A percentile compares a stretch with the other conserved stretches of the same genome.
These are phyloP conservation scores for Fusarium nelsonii DNA, from an alignment of 2,329 filamentous ascomycete genomes.

Conservation along the genomic window DNA sequence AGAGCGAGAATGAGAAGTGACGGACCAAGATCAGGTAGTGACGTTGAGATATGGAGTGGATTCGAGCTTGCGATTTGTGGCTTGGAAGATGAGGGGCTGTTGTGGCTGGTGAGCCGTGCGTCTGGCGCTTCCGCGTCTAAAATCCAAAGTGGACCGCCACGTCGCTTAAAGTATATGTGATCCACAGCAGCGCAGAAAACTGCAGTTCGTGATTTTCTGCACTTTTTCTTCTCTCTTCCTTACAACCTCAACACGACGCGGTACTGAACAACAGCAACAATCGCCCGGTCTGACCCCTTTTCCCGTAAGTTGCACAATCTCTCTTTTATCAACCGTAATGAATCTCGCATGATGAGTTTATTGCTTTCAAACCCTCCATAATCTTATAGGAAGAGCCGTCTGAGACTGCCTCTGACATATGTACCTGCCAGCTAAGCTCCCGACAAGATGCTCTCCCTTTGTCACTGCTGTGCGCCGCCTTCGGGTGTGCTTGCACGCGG, in stretches of 20 bases:
- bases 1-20: conserved; percentile 34
- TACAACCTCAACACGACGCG: conserved; percentile 16
- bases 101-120: conserved; percentile 10
- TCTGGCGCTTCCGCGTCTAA: conserved; percentile 35
- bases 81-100: conserved; percentile 7
- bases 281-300: background rate
- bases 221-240: conserved; percentile 40
- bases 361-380: conserved; percentile 56
- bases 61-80: conserved; percentile 17
- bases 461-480: conserved; percentile 41
- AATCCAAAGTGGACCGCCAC: conserved; percentile 9
- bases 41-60: conserved; percentile 30
- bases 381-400: conserved; percentile 62
- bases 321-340: background rate
- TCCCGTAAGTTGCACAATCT: conserved; percentile 22
- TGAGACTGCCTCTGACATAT: conserved; percentile 55
- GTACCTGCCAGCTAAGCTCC: conserved; percentile 41
- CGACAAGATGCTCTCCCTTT: conserved; percentile 31
- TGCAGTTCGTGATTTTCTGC: conserved; percentile 35
- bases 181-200: conserved; percentile 37
- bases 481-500: conserved; percentile 55
- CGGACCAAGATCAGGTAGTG: conserved; percentile 31
- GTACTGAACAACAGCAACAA: background rate
- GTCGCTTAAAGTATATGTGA: conserved; percentile 32
- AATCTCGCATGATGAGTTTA: conserved; percentile 57